phyloP scores from a whole-genome alignment of 1,284 basidiomycete genomes.

The Inonotus obliquus region DNA sequence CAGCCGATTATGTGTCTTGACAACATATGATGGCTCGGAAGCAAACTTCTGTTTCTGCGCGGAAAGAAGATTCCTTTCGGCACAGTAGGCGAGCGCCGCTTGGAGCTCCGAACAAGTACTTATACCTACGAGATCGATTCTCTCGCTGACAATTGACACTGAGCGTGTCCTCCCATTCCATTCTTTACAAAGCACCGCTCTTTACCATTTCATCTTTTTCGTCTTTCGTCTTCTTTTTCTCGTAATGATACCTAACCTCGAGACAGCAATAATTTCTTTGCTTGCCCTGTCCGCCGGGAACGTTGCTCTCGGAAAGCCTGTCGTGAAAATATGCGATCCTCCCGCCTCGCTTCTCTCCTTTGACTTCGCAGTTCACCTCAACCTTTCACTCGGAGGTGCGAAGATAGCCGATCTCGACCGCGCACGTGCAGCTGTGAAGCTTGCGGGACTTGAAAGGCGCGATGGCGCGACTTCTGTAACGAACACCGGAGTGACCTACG shows the following conservation, averaged over 20 bases:
- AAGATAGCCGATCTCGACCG: constrained; percentile 14
- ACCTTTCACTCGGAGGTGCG: constrained; percentile 7
- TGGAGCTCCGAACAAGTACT: background rate
- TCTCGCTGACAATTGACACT: background rate
- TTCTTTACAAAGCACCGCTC: background rate
- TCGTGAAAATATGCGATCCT: background rate
- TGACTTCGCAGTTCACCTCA: constrained; percentile 7
- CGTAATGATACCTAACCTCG: background rate
- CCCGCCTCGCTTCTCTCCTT: background rate
- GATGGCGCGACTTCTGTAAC: constrained; percentile 1
- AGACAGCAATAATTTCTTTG: background rate
- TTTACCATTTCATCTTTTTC: background rate
- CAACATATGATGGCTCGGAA: background rate
- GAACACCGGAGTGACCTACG: constrained; percentile 19
- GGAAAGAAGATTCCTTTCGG: background rate
- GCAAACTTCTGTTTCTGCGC: background rate
- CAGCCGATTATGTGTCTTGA: background rate
- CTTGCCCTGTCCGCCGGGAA: background rate
- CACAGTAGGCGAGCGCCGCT: background rate
- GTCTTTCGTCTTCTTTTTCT: background rate
- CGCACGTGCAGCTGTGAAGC: constrained; percentile 5
- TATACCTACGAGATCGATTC: background rate
- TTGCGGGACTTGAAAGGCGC: background rate
- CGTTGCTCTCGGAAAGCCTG: background rate
- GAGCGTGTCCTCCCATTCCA: background rate